Evolutionary conservation across 2,329 filamentous ascomycete genomes (phyloP), one percentile per base, ranked within the genome.

Genomic region (Ophiognomonia clavigignenti-juglandacearum): DNA sequence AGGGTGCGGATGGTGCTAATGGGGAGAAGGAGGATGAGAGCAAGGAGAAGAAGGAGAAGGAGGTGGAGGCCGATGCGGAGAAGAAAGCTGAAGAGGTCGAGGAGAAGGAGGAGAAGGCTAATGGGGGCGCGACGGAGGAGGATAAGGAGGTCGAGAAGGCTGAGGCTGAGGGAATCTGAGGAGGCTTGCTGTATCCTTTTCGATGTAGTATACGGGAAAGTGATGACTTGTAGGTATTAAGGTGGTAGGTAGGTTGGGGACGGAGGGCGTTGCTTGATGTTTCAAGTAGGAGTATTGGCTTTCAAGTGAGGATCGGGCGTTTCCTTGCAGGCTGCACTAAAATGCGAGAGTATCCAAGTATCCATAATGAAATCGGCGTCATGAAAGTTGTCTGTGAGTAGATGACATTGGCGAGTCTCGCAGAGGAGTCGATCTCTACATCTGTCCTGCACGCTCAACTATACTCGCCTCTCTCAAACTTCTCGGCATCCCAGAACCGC

Each of bases 401-500:
- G n/a, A n/a, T n/a, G n/a, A n/a, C n/a, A n/a, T n/a, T n/a, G n/a
- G n/a, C n/a, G n/a, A n/a, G n/a, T n/a, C n/a, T n/a, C n/a, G n/a
- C n/a, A n/a, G n/a, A n/a, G n/a, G n/a, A n/a, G n/a, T n/a, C n/a
- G n/a, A n/a, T n/a, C n/a, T n/a, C n/a, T n/a, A n/a, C n/a, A n/a
- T 31, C 11, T n/a, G 14, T 20, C 9, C 10, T n/a, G 9, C n/a
- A 22, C n/a, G 7, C 7, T 36, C 42, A 51, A n/a, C 56, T 61
- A 52, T 78, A 80, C 18, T 80, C 64, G 0, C 85, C 85, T 43
- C 73, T 68, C 54, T 95, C 89, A 61, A 97, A 98, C 58, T 80
- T 87, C 37, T 92, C 88, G 6, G 73, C 73, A 58, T 95, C 82
- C 64, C 87, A 97, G 62, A 91, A 97, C 43, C 77, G 79, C 1